phyloP scores from a whole-genome alignment of 1,284 basidiomycete species.

The Rhodofomes roseus region DNA sequence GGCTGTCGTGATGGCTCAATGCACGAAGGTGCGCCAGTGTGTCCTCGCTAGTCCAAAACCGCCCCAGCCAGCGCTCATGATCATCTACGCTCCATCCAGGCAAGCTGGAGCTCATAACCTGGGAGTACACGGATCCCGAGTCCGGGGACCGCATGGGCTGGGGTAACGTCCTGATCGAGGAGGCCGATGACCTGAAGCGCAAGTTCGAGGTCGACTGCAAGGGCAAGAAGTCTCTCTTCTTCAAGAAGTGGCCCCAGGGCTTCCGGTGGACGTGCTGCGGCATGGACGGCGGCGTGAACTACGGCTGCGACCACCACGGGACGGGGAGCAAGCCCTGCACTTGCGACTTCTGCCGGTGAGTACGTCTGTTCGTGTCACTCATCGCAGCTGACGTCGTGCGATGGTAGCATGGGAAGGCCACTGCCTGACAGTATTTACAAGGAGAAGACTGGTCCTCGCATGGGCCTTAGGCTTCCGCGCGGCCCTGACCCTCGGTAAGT shows the following conservation, averaged over 20 bases:
- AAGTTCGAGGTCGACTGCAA: background rate
- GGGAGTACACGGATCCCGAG: background rate
- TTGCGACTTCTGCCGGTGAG: background rate
- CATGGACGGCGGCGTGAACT: background rate
- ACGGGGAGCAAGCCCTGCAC: background rate
- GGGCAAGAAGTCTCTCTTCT: background rate
- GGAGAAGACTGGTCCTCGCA: background rate
- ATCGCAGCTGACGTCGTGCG: background rate
- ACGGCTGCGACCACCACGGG: background rate
- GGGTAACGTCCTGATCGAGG: background rate
- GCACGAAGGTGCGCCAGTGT: background rate
- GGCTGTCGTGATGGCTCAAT: background rate
- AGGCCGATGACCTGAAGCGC: background rate
- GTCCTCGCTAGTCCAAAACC: background rate
- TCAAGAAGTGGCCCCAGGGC: background rate
- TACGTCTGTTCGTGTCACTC: no score
- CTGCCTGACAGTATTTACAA: background rate
- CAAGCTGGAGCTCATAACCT: background rate
- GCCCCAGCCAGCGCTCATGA: background rate
- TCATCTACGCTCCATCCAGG: background rate
- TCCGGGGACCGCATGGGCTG: background rate
- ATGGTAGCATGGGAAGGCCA: background rate
- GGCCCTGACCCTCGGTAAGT: background rate
- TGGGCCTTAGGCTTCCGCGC: background rate
- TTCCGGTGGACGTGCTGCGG: slow-evolving; percentile 1